These are phyloP conservation scores for Ligustrum vulgare DNA, from an alignment of 257 asterid species.

Conservation along the genomic window DNA sequence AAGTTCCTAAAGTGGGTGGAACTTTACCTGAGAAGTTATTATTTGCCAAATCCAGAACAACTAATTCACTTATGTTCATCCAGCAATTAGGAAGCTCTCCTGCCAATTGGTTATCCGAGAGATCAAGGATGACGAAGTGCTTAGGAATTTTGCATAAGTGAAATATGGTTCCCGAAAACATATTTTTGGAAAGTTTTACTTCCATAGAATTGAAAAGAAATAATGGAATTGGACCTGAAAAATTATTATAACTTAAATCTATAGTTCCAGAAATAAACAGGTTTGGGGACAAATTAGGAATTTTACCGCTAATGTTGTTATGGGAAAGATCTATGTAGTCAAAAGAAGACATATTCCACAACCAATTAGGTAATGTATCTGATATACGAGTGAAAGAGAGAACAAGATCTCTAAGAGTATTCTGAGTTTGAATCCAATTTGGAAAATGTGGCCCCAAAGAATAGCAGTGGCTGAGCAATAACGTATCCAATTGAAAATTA, in stretches of 20 bases:
- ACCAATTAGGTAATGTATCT: slow-evolving; percentile 34
- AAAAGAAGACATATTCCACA: slow-evolving; percentile 17
- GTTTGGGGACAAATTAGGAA: slow-evolving; percentile 12
- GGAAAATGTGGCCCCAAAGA: too few species aligned
- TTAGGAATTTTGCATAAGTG: slow-evolving; percentile 10
- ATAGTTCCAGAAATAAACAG: too few species aligned
- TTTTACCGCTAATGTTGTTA: slow-evolving; percentile 34
- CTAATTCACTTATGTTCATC: neutral
- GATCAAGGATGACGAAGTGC: neutral
- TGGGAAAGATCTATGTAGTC: slow-evolving; percentile 26
- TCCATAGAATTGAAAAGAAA: neutral
- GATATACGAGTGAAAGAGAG: slow-evolving; percentile 27
- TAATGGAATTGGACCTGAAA: slow-evolving; percentile 27
- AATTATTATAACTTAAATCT: slow-evolving; percentile 31
- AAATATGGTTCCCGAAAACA: slow-evolving; percentile 32
- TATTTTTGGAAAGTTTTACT: slow-evolving; percentile 24
- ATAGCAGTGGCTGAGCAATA: too few species aligned
- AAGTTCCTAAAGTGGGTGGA: slow-evolving; percentile 2
- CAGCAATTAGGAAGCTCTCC: slow-evolving; percentile 31
- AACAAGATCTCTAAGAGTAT: slow-evolving; percentile 11
- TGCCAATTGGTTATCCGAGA: slow-evolving; percentile 23
- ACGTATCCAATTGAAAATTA: too few species aligned
- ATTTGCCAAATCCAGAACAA: slow-evolving; percentile 18
- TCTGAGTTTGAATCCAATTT: too few species aligned
- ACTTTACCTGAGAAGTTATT: slow-evolving; percentile 26